Evolutionary conservation across 1,284 basidiomycete species (phyloP).

Genomic region (Malassezia pachydermatis): DNA sequence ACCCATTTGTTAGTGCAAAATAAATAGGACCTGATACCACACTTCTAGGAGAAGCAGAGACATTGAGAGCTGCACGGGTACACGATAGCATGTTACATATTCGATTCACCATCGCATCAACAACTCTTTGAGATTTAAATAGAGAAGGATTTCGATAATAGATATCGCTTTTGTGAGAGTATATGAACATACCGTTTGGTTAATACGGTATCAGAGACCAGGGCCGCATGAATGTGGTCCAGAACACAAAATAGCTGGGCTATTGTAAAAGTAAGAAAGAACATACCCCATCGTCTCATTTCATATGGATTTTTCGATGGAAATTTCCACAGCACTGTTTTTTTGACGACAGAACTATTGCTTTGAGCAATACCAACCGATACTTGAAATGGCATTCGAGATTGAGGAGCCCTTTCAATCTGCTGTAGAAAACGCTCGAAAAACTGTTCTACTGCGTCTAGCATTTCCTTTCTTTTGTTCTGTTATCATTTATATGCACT

Average conservation of each 20-base stretch:
- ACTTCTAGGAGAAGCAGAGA: slow-evolving; percentile 28
- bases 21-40: slow-evolving; percentile 21
- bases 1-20: neutral
- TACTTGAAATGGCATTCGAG: neutral
- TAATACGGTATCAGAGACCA: slow-evolving; percentile 7
- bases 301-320: neutral
- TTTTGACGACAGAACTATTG: neutral
- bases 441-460: slow-evolving; percentile 2
- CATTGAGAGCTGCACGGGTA: slow-evolving; percentile 18
- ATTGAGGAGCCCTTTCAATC: neutral
- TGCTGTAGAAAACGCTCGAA: neutral
- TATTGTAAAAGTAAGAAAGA: neutral
- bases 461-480: neutral
- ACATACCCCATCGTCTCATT: slow-evolving; percentile 15
- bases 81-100: slow-evolving; percentile 11
- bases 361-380: slow-evolving; percentile 2
- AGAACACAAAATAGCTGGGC: slow-evolving; percentile 21
- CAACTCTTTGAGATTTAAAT: slow-evolving; percentile 25
- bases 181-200: slow-evolving; percentile 24
- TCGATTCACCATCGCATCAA: slow-evolving; percentile 22
- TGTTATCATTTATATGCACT: neutral
- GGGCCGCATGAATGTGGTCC: slow-evolving; percentile 21
- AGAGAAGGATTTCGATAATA: slow-evolving; percentile 28
- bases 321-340: slow-evolving; percentile 7
- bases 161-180: slow-evolving; percentile 22